Base-by-base conservation (phyloP, 441 rosid genomes). In the Croton laevigatus region DNA sequence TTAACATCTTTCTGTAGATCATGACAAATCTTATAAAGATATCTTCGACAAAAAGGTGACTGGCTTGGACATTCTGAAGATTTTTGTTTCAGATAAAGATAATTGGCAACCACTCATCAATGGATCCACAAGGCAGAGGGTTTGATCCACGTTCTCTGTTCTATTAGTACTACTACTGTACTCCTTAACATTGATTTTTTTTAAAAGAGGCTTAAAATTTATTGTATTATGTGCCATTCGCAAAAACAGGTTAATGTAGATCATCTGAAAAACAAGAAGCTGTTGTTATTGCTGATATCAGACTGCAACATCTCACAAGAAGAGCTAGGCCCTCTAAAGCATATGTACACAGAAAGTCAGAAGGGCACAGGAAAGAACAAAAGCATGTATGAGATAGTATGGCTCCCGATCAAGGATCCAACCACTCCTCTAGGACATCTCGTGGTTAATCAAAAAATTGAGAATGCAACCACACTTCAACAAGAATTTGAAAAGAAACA, bases 371-470 rank as follows among this genome's bases (percentile, higher is more conserved):
- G 32, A 27, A 27, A 27, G 1, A 2, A 2, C 32, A 27, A 27
- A 27, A 27, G 32, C 32, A 27, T 72, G 10, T 88, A 87, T 68
- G 97, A 87, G 81, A 75, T 93, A 19, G 87, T 91, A 22, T 93
- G 98, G 98, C 74, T 93, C 13, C 97, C 93, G 12, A 40, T 88
- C 40, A 71, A 80, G 5, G 94, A 88, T 69, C 81, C 78, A 19
- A 59, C 77, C n/a, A n/a, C n/a, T n/a, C n/a, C n/a, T n/a, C n/a
- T n/a, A n/a, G n/a, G n/a, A n/a, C n/a, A n/a, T n/a, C n/a, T n/a
- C n/a, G n/a, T n/a, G n/a, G n/a, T n/a, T n/a, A n/a, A n/a, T n/a
- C n/a, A n/a, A n/a, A n/a, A n/a, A n/a, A n/a, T n/a, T n/a, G 2
- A 44, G 16, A 37, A 77, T 68, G 37, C 13, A 38, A 6, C 44